A percentile compares a stretch with the other conserved stretches of the same genome.
These are phyloP conservation scores for Tagetes patula DNA, from an alignment of 129 eudicot species.

Conservation along the genomic window DNA sequence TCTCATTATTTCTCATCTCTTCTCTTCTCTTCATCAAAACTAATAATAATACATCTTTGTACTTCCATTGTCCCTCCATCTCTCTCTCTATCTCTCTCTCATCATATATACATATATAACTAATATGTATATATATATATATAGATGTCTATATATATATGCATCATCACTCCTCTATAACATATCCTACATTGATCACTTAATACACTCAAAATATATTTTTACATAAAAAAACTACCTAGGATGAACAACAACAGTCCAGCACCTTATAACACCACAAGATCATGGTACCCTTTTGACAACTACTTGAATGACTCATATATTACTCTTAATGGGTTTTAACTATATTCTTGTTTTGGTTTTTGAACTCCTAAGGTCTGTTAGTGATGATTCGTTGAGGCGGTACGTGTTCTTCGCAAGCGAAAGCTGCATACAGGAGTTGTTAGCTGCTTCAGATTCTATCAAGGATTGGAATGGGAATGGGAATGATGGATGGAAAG, in stretches of 20 bases:
- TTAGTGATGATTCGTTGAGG: conserved; percentile 85
- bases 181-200: conserved; percentile 25
- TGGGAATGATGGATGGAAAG: conserved; percentile 72
- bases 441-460: conserved; percentile 77
- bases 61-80: conserved; percentile 40
- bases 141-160: conserved; percentile 20
- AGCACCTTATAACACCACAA: conserved; percentile 56
- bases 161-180: conserved; percentile 18
- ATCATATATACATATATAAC: conserved; percentile 22
- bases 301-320: conserved; percentile 3
- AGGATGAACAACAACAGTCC: conserved; percentile 43
- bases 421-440: conserved; percentile 86
- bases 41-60: conserved; percentile 48
- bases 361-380: conserved; percentile 54
- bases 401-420: conserved; percentile 84
- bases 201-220: neutral
- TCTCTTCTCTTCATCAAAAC: conserved; percentile 34
- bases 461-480: conserved; percentile 45
- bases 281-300: conserved; percentile 58
- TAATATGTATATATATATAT: neutral
- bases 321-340: conserved; percentile 3
- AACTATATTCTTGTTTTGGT: conserved; percentile 8
- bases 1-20: conserved; percentile 47
- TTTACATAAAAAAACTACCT: conserved; percentile 11
- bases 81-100: neutral